Conservation (phyloP, 2,329 filamentous ascomycete genomes). For the Fusarium chlamydosporum region DNA sequence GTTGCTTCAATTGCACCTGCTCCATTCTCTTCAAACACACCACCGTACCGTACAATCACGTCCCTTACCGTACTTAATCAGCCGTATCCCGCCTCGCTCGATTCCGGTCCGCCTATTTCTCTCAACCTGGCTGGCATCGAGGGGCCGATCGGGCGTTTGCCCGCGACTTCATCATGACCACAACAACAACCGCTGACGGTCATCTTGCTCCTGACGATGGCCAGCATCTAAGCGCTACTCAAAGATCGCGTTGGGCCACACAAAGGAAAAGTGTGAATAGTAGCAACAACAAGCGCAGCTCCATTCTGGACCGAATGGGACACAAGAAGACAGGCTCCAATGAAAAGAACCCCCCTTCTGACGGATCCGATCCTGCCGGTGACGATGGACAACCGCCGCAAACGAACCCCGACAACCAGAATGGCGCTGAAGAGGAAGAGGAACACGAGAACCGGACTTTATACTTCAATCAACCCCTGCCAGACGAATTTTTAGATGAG, state of each 20-base stretch:
- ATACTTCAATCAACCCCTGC: conserved; percentile 89
- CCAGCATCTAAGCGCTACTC: conserved; percentile 61
- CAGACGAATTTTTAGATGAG: conserved; percentile 80
- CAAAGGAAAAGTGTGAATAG: conserved; percentile 83
- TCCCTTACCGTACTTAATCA: conserved; percentile 7
- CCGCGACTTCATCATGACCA: conserved; percentile 57
- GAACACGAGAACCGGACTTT: conserved; percentile 69
- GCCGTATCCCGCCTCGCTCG: conserved; percentile 29
- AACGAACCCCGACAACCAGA: conserved; percentile 53
- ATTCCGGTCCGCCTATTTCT: conserved; percentile 39
- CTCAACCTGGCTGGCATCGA: conserved; percentile 56
- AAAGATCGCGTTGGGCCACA: conserved; percentile 96
- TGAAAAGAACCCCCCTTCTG: conserved; percentile 75
- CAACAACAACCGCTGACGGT: conserved; percentile 51
- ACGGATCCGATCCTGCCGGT: conserved; percentile 49
- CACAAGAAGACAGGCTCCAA: conserved; percentile 71
- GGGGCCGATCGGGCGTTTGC: conserved; percentile 58
- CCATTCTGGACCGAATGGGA: conserved; percentile 82
- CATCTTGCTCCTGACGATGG: conserved; percentile 42
- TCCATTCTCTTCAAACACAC: conserved; percentile 30
- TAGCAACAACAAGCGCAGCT: conserved; percentile 83
- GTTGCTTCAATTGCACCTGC: conserved; percentile 48
- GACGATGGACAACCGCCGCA: conserved; percentile 48
- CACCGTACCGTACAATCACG: conserved; percentile 9
- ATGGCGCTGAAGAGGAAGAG: conserved; percentile 58